Evolutionary conservation across 306 rosid species (phyloP).

Genomic region (Ceratonia siliqua): DNA sequence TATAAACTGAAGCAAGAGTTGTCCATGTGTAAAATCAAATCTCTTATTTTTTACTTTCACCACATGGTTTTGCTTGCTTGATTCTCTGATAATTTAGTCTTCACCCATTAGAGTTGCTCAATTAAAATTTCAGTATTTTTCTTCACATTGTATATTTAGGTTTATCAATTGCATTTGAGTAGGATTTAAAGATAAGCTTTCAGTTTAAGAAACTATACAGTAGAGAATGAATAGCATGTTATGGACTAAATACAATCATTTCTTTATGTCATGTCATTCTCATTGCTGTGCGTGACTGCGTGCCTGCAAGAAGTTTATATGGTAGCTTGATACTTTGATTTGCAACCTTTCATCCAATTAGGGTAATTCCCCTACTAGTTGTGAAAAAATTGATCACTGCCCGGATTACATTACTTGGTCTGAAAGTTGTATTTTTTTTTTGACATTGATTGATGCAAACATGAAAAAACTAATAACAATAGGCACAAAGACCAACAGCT

Average conservation of each 20-base stretch:
- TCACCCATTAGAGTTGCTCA: not conserved
- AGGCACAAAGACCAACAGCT: too few species aligned
- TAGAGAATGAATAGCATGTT: not conserved
- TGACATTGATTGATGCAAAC: too few species aligned
- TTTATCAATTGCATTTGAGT: not conserved
- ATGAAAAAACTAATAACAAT: too few species aligned
- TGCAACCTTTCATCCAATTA: not conserved
- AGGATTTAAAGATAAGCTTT: not conserved
- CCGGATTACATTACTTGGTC: not conserved
- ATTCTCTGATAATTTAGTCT: not conserved
- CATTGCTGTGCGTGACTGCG: not conserved
- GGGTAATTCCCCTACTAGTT: not conserved
- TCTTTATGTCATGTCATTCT: not conserved
- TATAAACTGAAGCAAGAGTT: conserved; percentile 17
- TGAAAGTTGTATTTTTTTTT: not conserved
- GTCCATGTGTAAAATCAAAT: conserved; percentile 11
- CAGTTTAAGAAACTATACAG: not conserved
- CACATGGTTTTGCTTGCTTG: not conserved
- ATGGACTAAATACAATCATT: not conserved
- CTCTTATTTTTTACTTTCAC: not conserved
- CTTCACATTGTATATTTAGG: not conserved
- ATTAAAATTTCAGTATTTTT: not conserved
- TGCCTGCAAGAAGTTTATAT: not conserved
- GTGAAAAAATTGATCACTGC: too few species aligned
- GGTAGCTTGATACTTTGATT: not conserved